Evolutionary conservation across 192 early-diverging fungal genomes (phyloP), one percentile per base, ranked within the genome.

Genomic region (Entomortierella lignicola): DNA sequence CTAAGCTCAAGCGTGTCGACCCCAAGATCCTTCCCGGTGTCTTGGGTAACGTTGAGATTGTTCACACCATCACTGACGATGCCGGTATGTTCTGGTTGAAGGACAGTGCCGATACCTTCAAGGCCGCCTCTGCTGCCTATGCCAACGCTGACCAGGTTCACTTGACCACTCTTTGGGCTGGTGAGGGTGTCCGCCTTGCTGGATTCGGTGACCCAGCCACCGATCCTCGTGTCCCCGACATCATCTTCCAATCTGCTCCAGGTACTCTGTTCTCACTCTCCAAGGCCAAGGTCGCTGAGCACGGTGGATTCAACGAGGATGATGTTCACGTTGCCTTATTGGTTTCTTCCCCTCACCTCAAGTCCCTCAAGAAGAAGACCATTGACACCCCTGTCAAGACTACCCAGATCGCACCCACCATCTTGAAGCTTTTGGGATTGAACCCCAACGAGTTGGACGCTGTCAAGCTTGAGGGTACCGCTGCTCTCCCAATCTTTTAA

Each of bases 291-390:
- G 6, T 67, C 8, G 65, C 65, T 58, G 65, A 67, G 34, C 65
- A 67, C 51, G 65, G 65, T 41, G 65, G 65, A 30, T 67, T 67
- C 53, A 67, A 67, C 34, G 65, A 67, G 65, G 65, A 67, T 48
- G 65, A 67, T n/a, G 31, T 67, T 18, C 65, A 67, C 54, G 65
- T 67, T 55, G 54, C 52, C 17, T 29, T 67, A 13, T 32, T 67
- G 43, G 32, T 54, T 1, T 58, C 54, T 11, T 57, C 54, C 18
- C 65, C 65, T 32, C 32, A 34, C 37, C 18, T 67, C 53, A 55
- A 25, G 43, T 4, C 34, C 10, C 34, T 37, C 34, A 37, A 37
- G 34, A 58, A 55, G 54, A 34, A 67, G 43, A 29, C 18, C 11
- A 58, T 44, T 20, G 29, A 13, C 27, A 21, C 29, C 4, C 65